Conservation (phyloP, 169 alveolate species). For the Plasmodium vivax region DNA sequence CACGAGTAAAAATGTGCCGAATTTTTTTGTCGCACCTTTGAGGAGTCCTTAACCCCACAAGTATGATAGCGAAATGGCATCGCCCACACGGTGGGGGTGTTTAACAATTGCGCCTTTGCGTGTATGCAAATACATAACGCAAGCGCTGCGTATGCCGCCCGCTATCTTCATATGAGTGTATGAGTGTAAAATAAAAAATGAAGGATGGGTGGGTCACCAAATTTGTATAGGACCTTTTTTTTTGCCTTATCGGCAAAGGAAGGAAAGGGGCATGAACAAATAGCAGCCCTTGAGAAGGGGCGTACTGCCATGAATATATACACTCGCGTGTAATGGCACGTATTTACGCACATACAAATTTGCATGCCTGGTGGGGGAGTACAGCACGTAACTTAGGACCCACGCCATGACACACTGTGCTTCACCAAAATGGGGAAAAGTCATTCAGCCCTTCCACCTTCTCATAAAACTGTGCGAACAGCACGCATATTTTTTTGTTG, state of each 20-base stretch:
- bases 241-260: neutral
- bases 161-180: neutral
- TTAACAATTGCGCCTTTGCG: neutral
- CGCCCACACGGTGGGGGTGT: neutral
- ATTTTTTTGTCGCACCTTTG: neutral
- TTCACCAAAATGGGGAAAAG: neutral
- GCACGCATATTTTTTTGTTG: neutral
- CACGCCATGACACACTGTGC: neutral
- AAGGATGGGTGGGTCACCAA: neutral
- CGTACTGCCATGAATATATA: neutral
- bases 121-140: neutral
- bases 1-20: neutral
- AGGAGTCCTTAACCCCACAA: neutral
- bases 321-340: neutral
- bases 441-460: neutral
- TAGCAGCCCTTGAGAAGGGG: neutral
- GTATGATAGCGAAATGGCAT: neutral
- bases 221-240: neutral
- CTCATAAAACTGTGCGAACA: neutral
- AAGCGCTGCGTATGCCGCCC: neutral
- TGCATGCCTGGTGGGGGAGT: neutral
- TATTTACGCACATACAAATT: neutral
- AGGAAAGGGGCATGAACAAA: neutral
- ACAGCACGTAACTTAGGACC: neutral
- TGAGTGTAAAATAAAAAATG: neutral